A percentile compares a stretch with the other conserved stretches of the same genome.
Conservation (phyloP, 108 stramenopile genomes). For the Cyclotella choctawhatcheeana region DNA sequence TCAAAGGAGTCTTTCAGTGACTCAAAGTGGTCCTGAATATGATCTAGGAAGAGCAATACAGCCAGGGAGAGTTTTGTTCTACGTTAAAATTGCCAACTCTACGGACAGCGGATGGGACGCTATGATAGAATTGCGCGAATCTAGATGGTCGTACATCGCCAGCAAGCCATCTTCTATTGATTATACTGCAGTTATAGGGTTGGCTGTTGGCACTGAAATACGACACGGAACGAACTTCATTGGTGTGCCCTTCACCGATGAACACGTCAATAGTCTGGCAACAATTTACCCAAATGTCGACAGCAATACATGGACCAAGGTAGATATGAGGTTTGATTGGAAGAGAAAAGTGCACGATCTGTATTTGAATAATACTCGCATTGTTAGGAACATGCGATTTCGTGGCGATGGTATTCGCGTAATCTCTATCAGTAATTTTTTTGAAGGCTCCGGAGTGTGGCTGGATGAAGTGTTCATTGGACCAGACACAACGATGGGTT, state of each 20-base stretch:
- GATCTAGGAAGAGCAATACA: conserved; percentile 22
- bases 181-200: conserved; percentile 61
- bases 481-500: conserved; percentile 72
- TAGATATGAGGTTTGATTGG: conserved; percentile 84
- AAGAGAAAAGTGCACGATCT: conserved; percentile 53
- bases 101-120: conserved; percentile 46
- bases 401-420: conserved; percentile 43
- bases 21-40: conserved; percentile 45
- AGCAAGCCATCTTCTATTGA: conserved; percentile 21
- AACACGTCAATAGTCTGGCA: conserved; percentile 24
- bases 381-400: conserved; percentile 44
- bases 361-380: conserved; percentile 61
- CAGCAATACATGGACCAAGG: conserved; percentile 77
- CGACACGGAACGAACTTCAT: conserved; percentile 59
- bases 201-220: conserved; percentile 49
- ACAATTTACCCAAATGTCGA: conserved; percentile 12
- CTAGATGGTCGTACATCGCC: conserved; percentile 44
- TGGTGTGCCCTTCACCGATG: conserved; percentile 53
- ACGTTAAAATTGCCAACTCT: conserved; percentile 22
- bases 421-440: conserved; percentile 57
- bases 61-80: conserved; percentile 46
- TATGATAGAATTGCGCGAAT: conserved; percentile 45
- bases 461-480: conserved; percentile 87
- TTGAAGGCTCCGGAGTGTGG: conserved; percentile 57
- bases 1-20: conserved; percentile 17